phyloP scores from a whole-genome alignment of 805 yeast species.

The Candida coquimbonensis region DNA sequence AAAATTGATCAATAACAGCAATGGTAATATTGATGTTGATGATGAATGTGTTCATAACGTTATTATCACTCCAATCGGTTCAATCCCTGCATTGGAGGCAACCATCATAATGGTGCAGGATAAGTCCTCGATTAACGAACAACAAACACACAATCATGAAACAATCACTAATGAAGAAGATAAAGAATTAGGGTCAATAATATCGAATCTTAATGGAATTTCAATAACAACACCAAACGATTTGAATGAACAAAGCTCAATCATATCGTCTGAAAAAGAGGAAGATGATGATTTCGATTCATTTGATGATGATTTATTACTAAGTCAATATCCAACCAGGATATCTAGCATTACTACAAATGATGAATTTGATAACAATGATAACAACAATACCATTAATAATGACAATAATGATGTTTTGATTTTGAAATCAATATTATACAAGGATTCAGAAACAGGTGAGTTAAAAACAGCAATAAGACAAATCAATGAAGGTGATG shows the following conservation, averaged over 20 bases:
- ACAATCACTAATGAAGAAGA: background rate
- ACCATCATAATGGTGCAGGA: conserved; percentile 5
- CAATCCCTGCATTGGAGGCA: conserved; percentile 2
- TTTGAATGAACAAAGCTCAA: conserved; percentile 3
- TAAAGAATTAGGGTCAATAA: background rate
- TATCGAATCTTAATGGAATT: background rate
- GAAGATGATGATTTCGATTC: background rate
- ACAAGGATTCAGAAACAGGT: conserved; percentile 15
- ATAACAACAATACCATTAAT: no score
- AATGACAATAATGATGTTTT: conserved; percentile 8
- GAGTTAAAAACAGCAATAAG: conserved; percentile 20
- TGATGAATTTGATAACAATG: background rate
- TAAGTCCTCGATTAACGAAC: background rate
- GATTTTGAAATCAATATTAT: conserved; percentile 15
- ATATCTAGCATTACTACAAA: background rate
- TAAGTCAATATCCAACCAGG: conserved; percentile 11
- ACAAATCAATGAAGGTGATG: conserved; percentile 8
- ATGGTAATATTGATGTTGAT: background rate
- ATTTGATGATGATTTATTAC: background rate
- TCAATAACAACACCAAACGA: background rate
- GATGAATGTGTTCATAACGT: background rate
- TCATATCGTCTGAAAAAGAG: background rate
- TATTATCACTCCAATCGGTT: conserved; percentile 7
- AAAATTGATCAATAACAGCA: conserved; percentile 1
- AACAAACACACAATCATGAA: background rate